These are phyloP conservation scores for Penicillium sp. DNA, from an alignment of 2,329 filamentous ascomycete genomes.

Conservation along the genomic window DNA sequence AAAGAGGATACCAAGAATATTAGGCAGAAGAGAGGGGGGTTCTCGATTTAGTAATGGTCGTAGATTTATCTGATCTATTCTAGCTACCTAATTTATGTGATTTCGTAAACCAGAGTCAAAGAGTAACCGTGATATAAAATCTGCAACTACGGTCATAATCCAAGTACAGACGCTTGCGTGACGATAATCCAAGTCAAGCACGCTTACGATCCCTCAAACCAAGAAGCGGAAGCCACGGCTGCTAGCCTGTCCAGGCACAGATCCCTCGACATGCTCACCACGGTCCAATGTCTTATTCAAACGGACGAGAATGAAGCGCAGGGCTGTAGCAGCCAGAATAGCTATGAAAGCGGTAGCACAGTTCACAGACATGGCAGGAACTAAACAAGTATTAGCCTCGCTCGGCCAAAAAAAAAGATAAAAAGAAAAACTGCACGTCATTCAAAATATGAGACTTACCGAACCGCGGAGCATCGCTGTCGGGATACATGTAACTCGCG, in stretches of 20 bases:
- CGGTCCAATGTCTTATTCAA: conserved; percentile 70
- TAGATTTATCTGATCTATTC: background rate
- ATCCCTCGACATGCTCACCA: conserved; percentile 59
- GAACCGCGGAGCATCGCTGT: conserved; percentile 44
- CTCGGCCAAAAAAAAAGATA: background rate
- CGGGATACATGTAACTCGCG: conserved; percentile 67
- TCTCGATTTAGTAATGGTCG: no score
- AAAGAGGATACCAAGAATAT: no score
- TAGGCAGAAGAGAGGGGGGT: no score
- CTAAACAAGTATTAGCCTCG: conserved; percentile 25
- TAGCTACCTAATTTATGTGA: background rate
- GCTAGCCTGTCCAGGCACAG: conserved; percentile 57
- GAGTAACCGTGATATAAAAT: background rate
- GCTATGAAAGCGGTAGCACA: conserved; percentile 65
- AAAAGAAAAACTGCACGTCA: no score
- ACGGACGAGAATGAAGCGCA: conserved; percentile 64
- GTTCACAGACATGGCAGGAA: conserved; percentile 68
- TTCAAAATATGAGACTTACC: conserved; percentile 18
- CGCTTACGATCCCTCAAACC: conserved; percentile 41
- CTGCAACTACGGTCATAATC: background rate
- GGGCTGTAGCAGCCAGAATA: conserved; percentile 62
- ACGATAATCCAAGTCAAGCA: background rate
- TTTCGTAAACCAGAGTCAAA: background rate
- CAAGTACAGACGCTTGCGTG: background rate
- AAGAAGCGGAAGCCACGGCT: conserved; percentile 68